Base-by-base conservation (phyloP, 768 basidiomycete genomes). In the Lenzites betulinus region DNA sequence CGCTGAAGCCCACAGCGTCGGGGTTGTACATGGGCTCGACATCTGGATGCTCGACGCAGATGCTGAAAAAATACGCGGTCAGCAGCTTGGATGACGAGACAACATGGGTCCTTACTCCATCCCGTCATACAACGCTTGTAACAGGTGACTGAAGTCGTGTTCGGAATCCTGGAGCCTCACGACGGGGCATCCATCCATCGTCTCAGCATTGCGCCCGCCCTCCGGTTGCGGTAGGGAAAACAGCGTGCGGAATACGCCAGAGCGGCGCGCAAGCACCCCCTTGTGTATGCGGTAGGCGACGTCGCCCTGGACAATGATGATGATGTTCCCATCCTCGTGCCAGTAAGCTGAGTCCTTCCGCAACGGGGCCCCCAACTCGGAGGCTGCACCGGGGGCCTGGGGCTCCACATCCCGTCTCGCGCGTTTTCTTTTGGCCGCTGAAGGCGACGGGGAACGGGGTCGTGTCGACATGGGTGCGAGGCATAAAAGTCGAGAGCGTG, bases 291-390 rank as follows among this genome's bases (percentile, higher is more conserved):
- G 58, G 22, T 46, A 59, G 8, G 30, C 58, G 18, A 3, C 5
- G 12, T 4, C 30, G 30, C 46, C 13, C 16, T 44, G n/a, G 2
- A 85, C 79, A 47, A 88, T 71, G 54, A 91, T 77, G 50, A 89
- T 75, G 44, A 89, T 74, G 66, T 89, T 90, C 12, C 89, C 89
- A 65, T 91, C 89, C 0, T 73, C 63, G 68, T 90, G 89, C 87
- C 87, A 90, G 30, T 5, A 33, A 4, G 30, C 11, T 5, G 30
- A 33, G 30, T 33, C 30, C 30, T 33, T 33, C 30, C n/a, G n/a
- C n/a, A n/a, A n/a, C n/a, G n/a, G n/a, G n/a, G n/a, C n/a, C n/a
- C n/a, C n/a, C n/a, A n/a, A n/a, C n/a, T n/a, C n/a, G n/a, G n/a
- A n/a, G n/a, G n/a, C n/a, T n/a, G n/a, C n/a, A n/a, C n/a, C n/a